Evolutionary conservation across 208 protist genomes (phyloP).

Genomic region (Polymyxa betae): DNA sequence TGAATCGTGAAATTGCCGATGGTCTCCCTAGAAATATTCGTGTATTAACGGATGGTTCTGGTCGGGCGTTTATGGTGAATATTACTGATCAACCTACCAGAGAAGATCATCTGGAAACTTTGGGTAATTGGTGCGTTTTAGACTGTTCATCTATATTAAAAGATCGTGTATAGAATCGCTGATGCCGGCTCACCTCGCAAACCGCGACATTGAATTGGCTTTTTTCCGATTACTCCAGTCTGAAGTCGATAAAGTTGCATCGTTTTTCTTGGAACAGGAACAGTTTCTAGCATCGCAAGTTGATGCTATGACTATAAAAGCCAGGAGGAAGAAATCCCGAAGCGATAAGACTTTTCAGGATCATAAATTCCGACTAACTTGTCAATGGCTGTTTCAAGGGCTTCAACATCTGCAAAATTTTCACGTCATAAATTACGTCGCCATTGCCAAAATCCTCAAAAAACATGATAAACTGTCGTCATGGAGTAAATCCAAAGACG

Average conservation of each 20-base stretch:
- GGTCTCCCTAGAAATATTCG: not conserved
- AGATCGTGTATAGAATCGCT: not conserved
- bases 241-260: not conserved
- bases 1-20: not conserved
- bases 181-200: not conserved
- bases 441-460: slow-evolving; percentile 34
- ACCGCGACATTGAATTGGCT: not conserved
- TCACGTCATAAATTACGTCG: slow-evolving; percentile 43
- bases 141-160: too few relatives aligned
- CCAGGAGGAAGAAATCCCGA: not conserved
- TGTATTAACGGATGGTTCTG: not conserved
- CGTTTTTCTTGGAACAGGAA: not conserved
- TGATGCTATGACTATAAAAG: not conserved
- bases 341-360: not conserved
- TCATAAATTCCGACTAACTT: not conserved
- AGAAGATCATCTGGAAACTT: not conserved
- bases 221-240: slow-evolving; percentile 26
- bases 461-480: slow-evolving; percentile 44
- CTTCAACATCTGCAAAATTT: slow-evolving; percentile 37
- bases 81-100: not conserved
- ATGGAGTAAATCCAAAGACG: not conserved
- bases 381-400: slow-evolving; percentile 38
- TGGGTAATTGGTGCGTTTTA: not conserved
- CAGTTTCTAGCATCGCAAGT: not conserved
- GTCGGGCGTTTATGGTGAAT: not conserved